A percentile compares a stretch with the other conserved stretches of the same genome.
Evolutionary conservation across 1,139 yeast species (phyloP).

Genomic region (Hyphopichia khmerensis): DNA sequence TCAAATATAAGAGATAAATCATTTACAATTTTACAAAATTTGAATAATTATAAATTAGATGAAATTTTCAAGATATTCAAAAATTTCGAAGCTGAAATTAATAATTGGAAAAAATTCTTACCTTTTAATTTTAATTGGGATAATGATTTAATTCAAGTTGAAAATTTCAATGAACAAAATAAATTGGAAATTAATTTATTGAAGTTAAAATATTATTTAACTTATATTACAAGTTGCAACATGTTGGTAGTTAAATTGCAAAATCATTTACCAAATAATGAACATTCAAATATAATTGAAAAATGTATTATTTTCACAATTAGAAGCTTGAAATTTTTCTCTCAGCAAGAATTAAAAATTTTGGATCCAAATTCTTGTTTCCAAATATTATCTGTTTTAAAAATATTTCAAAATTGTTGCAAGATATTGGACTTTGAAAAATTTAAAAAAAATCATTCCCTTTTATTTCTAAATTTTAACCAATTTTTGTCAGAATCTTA

Average conservation of each 20-base stretch:
- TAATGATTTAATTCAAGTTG: neutral
- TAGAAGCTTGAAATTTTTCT: neutral
- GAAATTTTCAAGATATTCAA: neutral
- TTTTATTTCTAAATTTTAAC: neutral
- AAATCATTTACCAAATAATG: neutral
- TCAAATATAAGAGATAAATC: slow-evolving; percentile 1
- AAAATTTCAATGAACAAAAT: slow-evolving; percentile 1
- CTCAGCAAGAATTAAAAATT: neutral
- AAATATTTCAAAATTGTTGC: neutral
- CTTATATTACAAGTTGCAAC: neutral
- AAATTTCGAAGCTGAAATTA: neutral
- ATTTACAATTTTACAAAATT: neutral
- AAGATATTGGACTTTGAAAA: neutral
- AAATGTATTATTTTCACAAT: neutral
- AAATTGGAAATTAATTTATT: slow-evolving; percentile 1
- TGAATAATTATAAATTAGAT: neutral
- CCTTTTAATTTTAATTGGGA: neutral
- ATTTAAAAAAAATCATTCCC: neutral
- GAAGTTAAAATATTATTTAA: neutral
- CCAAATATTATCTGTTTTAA: neutral
- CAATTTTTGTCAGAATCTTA: neutral
- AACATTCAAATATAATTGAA: neutral
- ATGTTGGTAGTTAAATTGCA: neutral
- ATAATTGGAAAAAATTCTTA: slow-evolving; percentile 1
- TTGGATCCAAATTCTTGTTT: neutral